phyloP scores from a whole-genome alignment of 148 eudicot genomes.

The Chenopodium quinoa region DNA sequence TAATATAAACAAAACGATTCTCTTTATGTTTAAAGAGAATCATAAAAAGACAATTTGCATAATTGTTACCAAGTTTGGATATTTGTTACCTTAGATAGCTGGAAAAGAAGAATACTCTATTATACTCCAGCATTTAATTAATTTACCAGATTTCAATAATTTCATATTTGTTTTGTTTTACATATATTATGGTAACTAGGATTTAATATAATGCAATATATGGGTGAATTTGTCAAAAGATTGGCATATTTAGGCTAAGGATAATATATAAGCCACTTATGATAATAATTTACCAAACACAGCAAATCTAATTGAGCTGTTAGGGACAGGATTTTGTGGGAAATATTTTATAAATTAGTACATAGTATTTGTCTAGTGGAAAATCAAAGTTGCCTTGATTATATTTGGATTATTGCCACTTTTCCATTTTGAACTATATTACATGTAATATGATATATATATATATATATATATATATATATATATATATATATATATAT shows the following conservation, averaged over 20 bases:
- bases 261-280: not conserved
- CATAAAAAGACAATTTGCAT: slow-evolving; percentile 10
- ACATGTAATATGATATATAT: too few species aligned
- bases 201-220: slow-evolving; percentile 20
- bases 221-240: not conserved
- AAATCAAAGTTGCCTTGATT: slow-evolving; percentile 2
- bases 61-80: not conserved
- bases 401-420: not conserved
- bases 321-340: slow-evolving; percentile 25
- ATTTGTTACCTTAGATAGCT: slow-evolving; percentile 2
- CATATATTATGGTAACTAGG: slow-evolving; percentile 1
- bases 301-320: slow-evolving; percentile 23
- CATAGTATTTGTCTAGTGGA: slow-evolving; percentile 8
- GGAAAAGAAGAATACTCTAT: not conserved
- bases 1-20: slow-evolving; percentile 13
- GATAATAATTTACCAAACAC: slow-evolving; percentile 2
- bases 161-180: slow-evolving; percentile 14
- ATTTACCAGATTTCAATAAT: not conserved
- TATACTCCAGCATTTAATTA: not conserved
- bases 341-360: slow-evolving; percentile 17
- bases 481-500: too few species aligned
- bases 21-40: slow-evolving; percentile 7
- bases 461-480: too few species aligned
- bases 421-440: not conserved
- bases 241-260: not conserved